phyloP scores from a whole-genome alignment of 192 early-diverging fungal species.

The Geranomyces variabilis region DNA sequence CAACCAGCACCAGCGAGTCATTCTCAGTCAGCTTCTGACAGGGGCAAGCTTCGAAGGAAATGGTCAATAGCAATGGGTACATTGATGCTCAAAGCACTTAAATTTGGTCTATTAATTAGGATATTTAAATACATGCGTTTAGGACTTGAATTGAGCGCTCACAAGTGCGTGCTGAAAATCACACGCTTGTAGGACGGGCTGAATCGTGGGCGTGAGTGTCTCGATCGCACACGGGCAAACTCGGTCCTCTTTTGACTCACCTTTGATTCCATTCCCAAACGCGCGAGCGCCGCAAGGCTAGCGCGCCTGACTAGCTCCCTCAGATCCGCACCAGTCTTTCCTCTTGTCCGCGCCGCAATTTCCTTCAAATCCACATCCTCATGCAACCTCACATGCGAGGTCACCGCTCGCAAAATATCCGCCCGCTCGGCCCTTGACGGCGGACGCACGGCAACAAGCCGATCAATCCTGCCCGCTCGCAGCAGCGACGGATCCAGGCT shows the following conservation, averaged over 20 bases:
- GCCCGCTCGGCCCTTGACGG: conserved; percentile 63
- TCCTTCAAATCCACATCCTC: conserved; percentile 40
- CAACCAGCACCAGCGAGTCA: no score
- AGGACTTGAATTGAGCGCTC: neutral
- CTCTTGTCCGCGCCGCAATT: conserved; percentile 53
- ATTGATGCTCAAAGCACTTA: no score
- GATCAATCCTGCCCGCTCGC: conserved; percentile 84
- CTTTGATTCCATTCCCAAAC: conserved; percentile 5
- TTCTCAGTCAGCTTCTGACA: no score
- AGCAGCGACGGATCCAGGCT: conserved; percentile 77
- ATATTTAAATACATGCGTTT: no score
- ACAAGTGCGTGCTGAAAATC: conserved; percentile 5
- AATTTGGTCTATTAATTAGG: no score
- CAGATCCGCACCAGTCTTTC: conserved; percentile 72
- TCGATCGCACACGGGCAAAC: neutral
- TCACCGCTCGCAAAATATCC: conserved; percentile 65
- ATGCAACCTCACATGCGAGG: conserved; percentile 36
- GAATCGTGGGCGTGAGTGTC: neutral
- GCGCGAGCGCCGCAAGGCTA: conserved; percentile 50
- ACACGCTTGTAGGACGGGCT: conserved; percentile 3
- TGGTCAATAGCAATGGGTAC: no score
- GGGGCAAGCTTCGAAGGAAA: no score
- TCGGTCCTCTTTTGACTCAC: neutral
- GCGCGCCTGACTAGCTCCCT: conserved; percentile 63
- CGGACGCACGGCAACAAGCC: conserved; percentile 67